A percentile compares a stretch with the other conserved stretches of the same genome.
Evolutionary conservation across 345 rosid species (phyloP).

Genomic region (Hibiscus tridactylites): DNA sequence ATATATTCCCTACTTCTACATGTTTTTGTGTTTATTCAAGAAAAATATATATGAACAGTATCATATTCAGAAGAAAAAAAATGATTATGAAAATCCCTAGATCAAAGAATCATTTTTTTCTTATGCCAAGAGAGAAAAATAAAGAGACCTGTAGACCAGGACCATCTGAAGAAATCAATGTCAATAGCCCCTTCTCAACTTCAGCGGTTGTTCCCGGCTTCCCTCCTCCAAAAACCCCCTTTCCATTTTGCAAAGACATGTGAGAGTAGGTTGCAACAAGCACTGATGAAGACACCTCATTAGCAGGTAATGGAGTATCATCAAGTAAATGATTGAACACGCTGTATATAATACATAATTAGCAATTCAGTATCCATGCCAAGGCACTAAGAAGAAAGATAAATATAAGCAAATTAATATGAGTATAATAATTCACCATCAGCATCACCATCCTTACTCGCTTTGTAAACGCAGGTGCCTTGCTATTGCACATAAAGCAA

Average conservation of each 20-base stretch:
- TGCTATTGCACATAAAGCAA: slow-evolving; percentile 74
- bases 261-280: slow-evolving; percentile 67
- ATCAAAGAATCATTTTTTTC: slow-evolving; percentile 3
- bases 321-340: slow-evolving; percentile 87
- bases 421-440: slow-evolving; percentile 19
- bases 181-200: slow-evolving; percentile 85
- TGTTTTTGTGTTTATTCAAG: neutral
- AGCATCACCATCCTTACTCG: slow-evolving; percentile 65
- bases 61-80: slow-evolving; percentile 1
- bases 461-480: slow-evolving; percentile 91
- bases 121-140: neutral
- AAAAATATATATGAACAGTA: neutral
- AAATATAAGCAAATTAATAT: slow-evolving; percentile 5
- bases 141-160: slow-evolving; percentile 67
- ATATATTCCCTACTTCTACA: neutral
- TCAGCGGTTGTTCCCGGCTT: slow-evolving; percentile 54
- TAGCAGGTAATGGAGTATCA: slow-evolving; percentile 79
- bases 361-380: slow-evolving; percentile 8
- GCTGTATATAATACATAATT: slow-evolving; percentile 41
- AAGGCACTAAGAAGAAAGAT: neutral
- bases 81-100: neutral
- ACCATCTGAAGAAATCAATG: slow-evolving; percentile 71
- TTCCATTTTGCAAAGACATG: slow-evolving; percentile 60
- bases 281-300: slow-evolving; percentile 84
- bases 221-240: slow-evolving; percentile 57